These are phyloP conservation scores for Lantana camara DNA, from an alignment of 257 asterid species.

Conservation along the genomic window DNA sequence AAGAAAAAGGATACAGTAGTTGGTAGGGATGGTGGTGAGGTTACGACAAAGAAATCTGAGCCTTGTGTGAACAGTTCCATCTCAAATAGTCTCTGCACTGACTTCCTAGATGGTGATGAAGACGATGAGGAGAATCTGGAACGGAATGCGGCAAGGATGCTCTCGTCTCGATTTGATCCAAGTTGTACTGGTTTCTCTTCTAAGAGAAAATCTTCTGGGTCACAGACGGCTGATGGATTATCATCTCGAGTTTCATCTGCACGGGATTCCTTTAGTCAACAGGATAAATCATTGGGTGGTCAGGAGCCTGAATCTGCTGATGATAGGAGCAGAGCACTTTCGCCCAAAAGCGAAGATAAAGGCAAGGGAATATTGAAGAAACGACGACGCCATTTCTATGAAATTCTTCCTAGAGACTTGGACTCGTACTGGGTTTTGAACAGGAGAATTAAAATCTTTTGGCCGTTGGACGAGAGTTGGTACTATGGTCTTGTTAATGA, in stretches of 20 bases:
- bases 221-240: slow-evolving; percentile 46
- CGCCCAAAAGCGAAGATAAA: slow-evolving; percentile 71
- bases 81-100: slow-evolving; percentile 40
- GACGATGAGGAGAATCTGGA: slow-evolving; percentile 97
- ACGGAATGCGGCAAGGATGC: slow-evolving; percentile 97
- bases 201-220: slow-evolving; percentile 48
- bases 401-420: slow-evolving; percentile 58
- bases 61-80: slow-evolving; percentile 50
- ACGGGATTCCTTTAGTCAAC: slow-evolving; percentile 43
- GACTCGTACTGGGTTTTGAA: slow-evolving; percentile 77
- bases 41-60: slow-evolving; percentile 46
- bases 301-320: slow-evolving; percentile 53
- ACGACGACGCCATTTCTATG: slow-evolving; percentile 96
- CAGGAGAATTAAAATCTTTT: slow-evolving; percentile 79
- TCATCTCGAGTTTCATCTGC: slow-evolving; percentile 54
- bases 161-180: slow-evolving; percentile 97
- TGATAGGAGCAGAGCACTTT: slow-evolving; percentile 62
- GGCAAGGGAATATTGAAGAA: slow-evolving; percentile 65
- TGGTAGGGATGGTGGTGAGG: slow-evolving; percentile 39
- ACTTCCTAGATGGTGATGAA: slow-evolving; percentile 73
- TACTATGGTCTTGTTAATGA: slow-evolving; percentile 78
- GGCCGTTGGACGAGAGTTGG: slow-evolving; percentile 99
- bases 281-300: slow-evolving; percentile 48
- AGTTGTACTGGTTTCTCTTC: slow-evolving; percentile 83
- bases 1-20: slow-evolving; percentile 50